A percentile compares a stretch with the other conserved stretches of the same genome.
Conservation (phyloP, 441 rosid genomes). For the Cnidoscolus chayamansa region DNA sequence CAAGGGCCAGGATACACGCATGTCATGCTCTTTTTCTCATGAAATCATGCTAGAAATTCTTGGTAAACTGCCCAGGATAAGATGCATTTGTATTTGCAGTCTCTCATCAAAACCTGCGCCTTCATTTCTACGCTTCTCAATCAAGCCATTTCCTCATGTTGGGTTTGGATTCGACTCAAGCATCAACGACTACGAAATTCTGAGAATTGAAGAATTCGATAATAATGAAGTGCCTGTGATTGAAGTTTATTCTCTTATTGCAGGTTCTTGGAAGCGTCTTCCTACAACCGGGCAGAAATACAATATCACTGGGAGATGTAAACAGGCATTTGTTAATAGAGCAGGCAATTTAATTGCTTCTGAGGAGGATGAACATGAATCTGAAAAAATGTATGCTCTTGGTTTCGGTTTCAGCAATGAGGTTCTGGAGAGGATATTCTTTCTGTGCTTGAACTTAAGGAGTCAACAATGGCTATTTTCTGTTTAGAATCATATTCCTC, state of each 20-base stretch:
- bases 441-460: neutral
- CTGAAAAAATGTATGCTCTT: neutral
- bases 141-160: neutral
- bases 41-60: slow-evolving; percentile 7
- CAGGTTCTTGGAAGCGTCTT: neutral
- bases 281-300: neutral
- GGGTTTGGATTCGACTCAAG: neutral
- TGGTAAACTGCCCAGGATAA: neutral
- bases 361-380: neutral
- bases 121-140: neutral
- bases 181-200: neutral
- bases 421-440: neutral
- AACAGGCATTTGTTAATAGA: neutral
- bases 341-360: neutral
- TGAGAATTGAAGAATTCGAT: neutral
- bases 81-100: neutral
- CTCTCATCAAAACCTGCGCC: neutral
- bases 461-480: neutral
- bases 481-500: neutral
- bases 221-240: neutral
- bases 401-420: neutral
- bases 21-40: neutral
- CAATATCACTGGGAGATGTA: neutral
- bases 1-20: too few species aligned
- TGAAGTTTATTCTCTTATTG: neutral